A percentile compares a stretch with the other conserved stretches of the same genome.
phyloP scores from a whole-genome alignment of 2,329 filamentous ascomycete genomes.

The Ramularia collo-cygni region DNA sequence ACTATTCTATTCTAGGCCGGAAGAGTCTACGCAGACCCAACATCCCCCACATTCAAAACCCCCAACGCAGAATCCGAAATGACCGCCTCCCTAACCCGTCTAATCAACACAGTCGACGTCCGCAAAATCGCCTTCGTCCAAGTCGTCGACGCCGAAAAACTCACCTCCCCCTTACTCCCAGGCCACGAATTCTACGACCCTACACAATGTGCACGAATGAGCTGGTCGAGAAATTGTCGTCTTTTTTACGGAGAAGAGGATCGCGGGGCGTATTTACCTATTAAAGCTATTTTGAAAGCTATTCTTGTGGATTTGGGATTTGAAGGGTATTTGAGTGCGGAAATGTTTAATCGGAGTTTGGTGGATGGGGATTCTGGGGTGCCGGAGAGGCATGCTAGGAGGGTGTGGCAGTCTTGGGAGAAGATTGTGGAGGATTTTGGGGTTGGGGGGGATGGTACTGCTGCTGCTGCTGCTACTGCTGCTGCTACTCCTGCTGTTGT shows the following conservation, averaged over 20 bases:
- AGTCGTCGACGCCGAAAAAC: slow-evolving; percentile 64
- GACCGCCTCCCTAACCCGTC: slow-evolving; percentile 46
- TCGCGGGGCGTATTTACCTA: slow-evolving; percentile 60
- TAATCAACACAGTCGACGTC: slow-evolving; percentile 52
- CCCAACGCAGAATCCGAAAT: slow-evolving; percentile 51
- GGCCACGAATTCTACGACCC: slow-evolving; percentile 54
- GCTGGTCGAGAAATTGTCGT: slow-evolving; percentile 69
- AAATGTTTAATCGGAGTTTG: slow-evolving; percentile 60
- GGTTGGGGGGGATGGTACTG: slow-evolving; percentile 7
- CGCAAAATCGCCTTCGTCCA: slow-evolving; percentile 69
- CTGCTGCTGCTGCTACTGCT: no score
- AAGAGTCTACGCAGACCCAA: slow-evolving; percentile 63
- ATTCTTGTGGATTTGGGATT: slow-evolving; percentile 60
- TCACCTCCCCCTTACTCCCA: slow-evolving; percentile 50
- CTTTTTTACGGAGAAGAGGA: slow-evolving; percentile 60
- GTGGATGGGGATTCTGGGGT: slow-evolving; percentile 45
- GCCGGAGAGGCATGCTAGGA: slow-evolving; percentile 49
- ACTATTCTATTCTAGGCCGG: slow-evolving; percentile 40
- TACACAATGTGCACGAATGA: slow-evolving; percentile 61
- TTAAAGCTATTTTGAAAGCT: slow-evolving; percentile 52
- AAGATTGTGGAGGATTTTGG: slow-evolving; percentile 38
- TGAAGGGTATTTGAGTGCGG: slow-evolving; percentile 63
- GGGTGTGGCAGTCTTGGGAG: slow-evolving; percentile 47
- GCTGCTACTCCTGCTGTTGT: no score
- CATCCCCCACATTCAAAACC: slow-evolving; percentile 45